Conservation (phyloP, 257 asterid genomes). For the Solanum chiquidenum region DNA sequence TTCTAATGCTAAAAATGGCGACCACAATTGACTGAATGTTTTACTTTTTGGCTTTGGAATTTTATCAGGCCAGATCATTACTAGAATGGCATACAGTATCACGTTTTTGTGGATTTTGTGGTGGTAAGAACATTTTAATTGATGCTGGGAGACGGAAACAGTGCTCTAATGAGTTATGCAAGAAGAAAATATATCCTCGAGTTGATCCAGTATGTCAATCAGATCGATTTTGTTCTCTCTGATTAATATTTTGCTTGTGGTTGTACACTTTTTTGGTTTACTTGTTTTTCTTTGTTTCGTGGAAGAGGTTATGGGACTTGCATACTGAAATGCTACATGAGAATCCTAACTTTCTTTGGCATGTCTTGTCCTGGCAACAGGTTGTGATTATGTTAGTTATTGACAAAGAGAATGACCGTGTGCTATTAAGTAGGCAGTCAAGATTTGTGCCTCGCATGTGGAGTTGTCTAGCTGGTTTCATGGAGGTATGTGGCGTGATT, state of each 20-base stretch:
- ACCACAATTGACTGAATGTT: not conserved
- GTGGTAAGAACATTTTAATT: constrained; percentile 42
- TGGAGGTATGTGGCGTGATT: constrained; percentile 45
- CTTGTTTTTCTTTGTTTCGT: not conserved
- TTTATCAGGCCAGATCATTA: constrained; percentile 74
- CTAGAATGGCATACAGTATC: constrained; percentile 76
- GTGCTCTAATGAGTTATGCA: constrained; percentile 75
- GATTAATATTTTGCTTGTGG: not conserved
- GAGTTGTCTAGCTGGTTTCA: constrained; percentile 98
- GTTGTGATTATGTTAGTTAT: constrained; percentile 95
- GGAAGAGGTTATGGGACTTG: not conserved
- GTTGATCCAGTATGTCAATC: constrained; percentile 74
- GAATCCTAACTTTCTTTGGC: not conserved
- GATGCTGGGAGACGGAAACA: constrained; percentile 90
- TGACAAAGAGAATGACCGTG: constrained; percentile 85
- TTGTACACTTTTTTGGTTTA: not conserved
- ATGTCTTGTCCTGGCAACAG: constrained; percentile 23
- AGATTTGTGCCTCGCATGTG: constrained; percentile 98
- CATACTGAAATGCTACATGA: not conserved
- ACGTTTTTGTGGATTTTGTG: constrained; percentile 84
- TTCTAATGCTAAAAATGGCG: not conserved
- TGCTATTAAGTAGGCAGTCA: constrained; percentile 72
- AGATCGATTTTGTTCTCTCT: not conserved
- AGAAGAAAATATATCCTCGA: constrained; percentile 80
- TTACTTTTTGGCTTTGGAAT: not conserved